Conservation (phyloP, 192 early-diverging fungal species). For the Coemansia sp. region DNA sequence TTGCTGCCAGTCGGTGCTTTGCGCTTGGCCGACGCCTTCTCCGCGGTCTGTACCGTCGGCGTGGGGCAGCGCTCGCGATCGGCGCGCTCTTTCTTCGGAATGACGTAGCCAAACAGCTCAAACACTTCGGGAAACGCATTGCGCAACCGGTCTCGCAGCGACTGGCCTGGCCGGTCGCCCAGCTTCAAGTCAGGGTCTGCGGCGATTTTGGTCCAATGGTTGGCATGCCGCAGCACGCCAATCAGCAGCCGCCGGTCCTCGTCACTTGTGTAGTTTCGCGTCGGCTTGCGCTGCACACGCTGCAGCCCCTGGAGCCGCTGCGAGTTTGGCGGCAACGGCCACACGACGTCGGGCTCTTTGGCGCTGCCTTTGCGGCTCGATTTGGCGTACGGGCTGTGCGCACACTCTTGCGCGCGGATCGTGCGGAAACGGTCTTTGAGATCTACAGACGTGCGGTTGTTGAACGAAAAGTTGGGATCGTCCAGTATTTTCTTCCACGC, state of each 20-base stretch:
- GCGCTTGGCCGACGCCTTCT: slow-evolving; percentile 21
- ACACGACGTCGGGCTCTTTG: slow-evolving; percentile 54
- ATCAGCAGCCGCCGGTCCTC: slow-evolving; percentile 49
- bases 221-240: slow-evolving; percentile 48
- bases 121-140: slow-evolving; percentile 56
- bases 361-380: slow-evolving; percentile 19
- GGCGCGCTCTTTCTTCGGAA: slow-evolving; percentile 54
- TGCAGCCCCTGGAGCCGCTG: slow-evolving; percentile 53
- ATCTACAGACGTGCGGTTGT: slow-evolving; percentile 54
- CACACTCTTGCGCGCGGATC: slow-evolving; percentile 53
- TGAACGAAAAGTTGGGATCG: slow-evolving; percentile 44
- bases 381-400: slow-evolving; percentile 36
- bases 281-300: slow-evolving; percentile 54
- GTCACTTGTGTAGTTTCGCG: slow-evolving; percentile 52
- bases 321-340: slow-evolving; percentile 53
- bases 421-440: slow-evolving; percentile 55
- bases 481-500: slow-evolving; percentile 57
- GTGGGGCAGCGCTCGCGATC: slow-evolving; percentile 38
- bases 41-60: not conserved
- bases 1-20: slow-evolving; percentile 50
- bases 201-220: slow-evolving; percentile 55
- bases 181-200: slow-evolving; percentile 48
- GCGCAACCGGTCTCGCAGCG: slow-evolving; percentile 52
- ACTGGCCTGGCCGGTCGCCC: slow-evolving; percentile 48
- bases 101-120: slow-evolving; percentile 53